These are phyloP conservation scores for Thalassiosira profunda DNA, from an alignment of 108 stramenopile species.

Conservation along the genomic window DNA sequence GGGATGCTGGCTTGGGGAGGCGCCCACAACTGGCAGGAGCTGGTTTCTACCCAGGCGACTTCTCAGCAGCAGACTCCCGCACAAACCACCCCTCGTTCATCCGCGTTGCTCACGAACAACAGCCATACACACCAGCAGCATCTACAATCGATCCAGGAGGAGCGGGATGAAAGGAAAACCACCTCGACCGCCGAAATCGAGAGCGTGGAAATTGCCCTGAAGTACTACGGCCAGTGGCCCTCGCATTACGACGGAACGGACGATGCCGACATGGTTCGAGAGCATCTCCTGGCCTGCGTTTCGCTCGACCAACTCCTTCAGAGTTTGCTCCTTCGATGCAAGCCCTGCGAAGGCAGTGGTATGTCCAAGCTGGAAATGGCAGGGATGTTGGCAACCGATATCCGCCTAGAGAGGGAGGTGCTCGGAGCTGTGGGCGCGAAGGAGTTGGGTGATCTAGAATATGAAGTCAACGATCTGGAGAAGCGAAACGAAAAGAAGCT, in stretches of 20 bases:
- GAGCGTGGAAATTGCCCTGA: conserved; percentile 36
- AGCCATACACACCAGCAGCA: conserved; percentile 10
- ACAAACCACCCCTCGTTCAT: conserved; percentile 60
- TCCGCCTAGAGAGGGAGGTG: conserved; percentile 61
- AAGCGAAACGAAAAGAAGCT: conserved; percentile 35
- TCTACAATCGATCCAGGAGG: conserved; percentile 4
- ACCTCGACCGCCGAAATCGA: conserved; percentile 18
- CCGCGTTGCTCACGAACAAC: conserved; percentile 44
- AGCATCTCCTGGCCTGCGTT: conserved; percentile 14
- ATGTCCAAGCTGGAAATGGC: conserved; percentile 50
- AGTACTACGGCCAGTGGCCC: conserved; percentile 58
- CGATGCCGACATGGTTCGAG: conserved; percentile 16
- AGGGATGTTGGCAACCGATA: conserved; percentile 41
- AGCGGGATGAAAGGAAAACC: conserved; percentile 5
- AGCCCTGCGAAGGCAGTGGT: conserved; percentile 48
- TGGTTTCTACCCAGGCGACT: conserved; percentile 44
- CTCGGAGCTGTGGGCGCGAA: conserved; percentile 61
- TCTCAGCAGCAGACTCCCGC: too few relatives aligned
- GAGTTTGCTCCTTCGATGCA: conserved; percentile 45
- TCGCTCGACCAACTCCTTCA: not conserved
- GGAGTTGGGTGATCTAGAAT: conserved; percentile 55
- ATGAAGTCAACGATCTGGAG: conserved; percentile 42
- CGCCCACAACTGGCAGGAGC: conserved; percentile 59
- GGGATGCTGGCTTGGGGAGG: conserved; percentile 71
- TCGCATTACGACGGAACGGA: conserved; percentile 41